phyloP scores from a whole-genome alignment of 495 filamentous ascomycete genomes.

The Umbilicaria muhlenbergii region DNA sequence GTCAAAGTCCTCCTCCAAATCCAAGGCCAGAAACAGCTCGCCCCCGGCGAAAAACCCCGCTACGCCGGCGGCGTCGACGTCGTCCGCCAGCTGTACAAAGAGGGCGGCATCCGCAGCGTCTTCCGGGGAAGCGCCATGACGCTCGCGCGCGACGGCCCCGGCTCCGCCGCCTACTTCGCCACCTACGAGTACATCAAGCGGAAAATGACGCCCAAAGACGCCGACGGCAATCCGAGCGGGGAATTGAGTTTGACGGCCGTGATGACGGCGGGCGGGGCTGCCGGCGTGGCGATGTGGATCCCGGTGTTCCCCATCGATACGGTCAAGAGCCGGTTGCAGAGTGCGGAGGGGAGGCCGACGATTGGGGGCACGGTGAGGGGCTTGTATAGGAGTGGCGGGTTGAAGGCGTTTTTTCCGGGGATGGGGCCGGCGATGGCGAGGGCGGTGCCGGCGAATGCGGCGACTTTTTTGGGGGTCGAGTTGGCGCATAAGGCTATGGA shows the following conservation, averaged over 20 bases:
- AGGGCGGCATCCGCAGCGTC: conserved; percentile 78
- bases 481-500: conserved; percentile 16
- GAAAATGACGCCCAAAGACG: conserved; percentile 70
- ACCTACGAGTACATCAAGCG: conserved; percentile 93
- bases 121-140: conserved; percentile 87
- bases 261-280: conserved; percentile 73
- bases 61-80: conserved; percentile 84
- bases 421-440: conserved; percentile 84
- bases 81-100: conserved; percentile 85
- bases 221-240: conserved; percentile 46
- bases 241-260: conserved; percentile 62
- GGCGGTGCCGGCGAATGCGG: conserved; percentile 90
- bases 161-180: conserved; percentile 89
- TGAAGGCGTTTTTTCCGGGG: conserved; percentile 94
- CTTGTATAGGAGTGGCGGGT: conserved; percentile 63
- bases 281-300: conserved; percentile 98
- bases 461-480: conserved; percentile 19
- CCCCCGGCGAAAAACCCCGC: conserved; percentile 81
- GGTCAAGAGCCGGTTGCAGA: conserved; percentile 87
- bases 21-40: conserved; percentile 76
- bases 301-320: conserved; percentile 97
- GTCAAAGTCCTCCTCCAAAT: conserved; percentile 98
- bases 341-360: conserved; percentile 72
- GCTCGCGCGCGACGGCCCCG: conserved; percentile 83
- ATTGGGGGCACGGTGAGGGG: conserved; percentile 65